phyloP scores from a whole-genome alignment of 352 stramenopile species.

The Phytophthora tubulina region DNA sequence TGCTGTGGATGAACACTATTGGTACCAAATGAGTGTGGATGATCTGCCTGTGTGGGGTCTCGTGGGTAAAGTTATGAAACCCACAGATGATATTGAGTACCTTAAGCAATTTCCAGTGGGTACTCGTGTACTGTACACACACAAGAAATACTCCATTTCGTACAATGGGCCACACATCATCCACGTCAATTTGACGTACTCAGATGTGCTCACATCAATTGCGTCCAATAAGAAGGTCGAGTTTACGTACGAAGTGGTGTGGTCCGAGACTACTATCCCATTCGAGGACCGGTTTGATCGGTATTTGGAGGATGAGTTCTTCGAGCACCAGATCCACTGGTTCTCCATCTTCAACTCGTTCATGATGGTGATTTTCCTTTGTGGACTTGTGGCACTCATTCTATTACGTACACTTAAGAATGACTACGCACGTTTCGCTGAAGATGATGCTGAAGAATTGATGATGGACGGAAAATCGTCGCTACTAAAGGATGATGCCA shows the following conservation, averaged over 20 bases:
- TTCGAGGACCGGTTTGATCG: conserved; percentile 98
- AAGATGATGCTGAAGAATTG: conserved; percentile 88
- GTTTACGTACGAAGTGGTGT: conserved; percentile 96
- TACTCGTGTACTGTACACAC: conserved; percentile 95
- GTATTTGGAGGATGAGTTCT: conserved; percentile 99
- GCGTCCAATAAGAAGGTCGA: conserved; percentile 90
- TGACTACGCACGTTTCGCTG: conserved; percentile 93
- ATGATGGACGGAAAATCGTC: conserved; percentile 88
- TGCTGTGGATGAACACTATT: conserved; percentile 96
- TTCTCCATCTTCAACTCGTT: conserved; percentile 98
- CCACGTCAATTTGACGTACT: conserved; percentile 97
- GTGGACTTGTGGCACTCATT: conserved; percentile 94
- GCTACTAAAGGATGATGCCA: conserved; percentile 83
- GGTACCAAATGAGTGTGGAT: conserved; percentile 99
- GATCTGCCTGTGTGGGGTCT: conserved; percentile 99
- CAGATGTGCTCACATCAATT: conserved; percentile 89
- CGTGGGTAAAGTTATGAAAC: conserved; percentile 97
- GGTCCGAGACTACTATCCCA: conserved; percentile 89
- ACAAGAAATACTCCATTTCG: conserved; percentile 96
- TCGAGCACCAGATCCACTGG: conserved; percentile 99
- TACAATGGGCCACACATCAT: conserved; percentile 98
- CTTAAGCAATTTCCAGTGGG: conserved; percentile 87
- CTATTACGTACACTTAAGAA: conserved; percentile 94
- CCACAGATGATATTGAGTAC: conserved; percentile 83
- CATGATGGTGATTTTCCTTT: conserved; percentile 98